Percentiles rank a stretch among this genome's conserved stretches.
Evolutionary conservation across 108 stramenopile genomes (phyloP).

Genomic region (Asterionellopsis glacialis): DNA sequence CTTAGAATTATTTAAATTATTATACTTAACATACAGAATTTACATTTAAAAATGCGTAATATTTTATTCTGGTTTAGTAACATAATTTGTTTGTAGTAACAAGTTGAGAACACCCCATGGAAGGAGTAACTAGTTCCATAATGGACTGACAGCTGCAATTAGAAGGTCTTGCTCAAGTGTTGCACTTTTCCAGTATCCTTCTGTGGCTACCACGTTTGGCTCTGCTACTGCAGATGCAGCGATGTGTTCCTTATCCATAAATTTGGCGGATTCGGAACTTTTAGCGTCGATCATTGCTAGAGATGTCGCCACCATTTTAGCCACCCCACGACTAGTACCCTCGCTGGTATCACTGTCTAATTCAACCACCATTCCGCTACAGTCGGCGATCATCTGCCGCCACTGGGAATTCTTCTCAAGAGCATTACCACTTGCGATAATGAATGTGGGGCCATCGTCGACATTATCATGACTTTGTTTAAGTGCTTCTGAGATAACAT

Average conservation of each 20-base stretch:
- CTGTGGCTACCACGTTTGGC: slow-evolving; percentile 1
- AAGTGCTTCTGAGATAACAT: slow-evolving; percentile 14
- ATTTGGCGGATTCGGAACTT: background rate
- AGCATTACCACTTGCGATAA: slow-evolving; percentile 70
- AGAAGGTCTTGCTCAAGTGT: slow-evolving; percentile 21
- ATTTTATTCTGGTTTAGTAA: background rate
- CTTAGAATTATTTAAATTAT: slow-evolving; percentile 3
- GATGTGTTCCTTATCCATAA: slow-evolving; percentile 8
- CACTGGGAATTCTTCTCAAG: slow-evolving; percentile 68
- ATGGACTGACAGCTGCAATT: slow-evolving; percentile 21
- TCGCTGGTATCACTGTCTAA: slow-evolving; percentile 60
- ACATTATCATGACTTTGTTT: background rate
- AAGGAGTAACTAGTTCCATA: background rate
- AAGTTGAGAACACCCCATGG: background rate
- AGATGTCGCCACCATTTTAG: slow-evolving; percentile 38
- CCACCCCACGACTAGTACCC: slow-evolving; percentile 73
- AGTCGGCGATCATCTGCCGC: slow-evolving; percentile 78
- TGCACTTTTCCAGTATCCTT: slow-evolving; percentile 14
- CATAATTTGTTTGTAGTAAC: background rate
- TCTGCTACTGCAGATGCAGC: slow-evolving; percentile 1
- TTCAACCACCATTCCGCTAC: slow-evolving; percentile 43
- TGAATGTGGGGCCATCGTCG: slow-evolving; percentile 16
- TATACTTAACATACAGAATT: slow-evolving; percentile 1
- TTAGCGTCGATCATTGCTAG: background rate
- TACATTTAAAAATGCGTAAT: background rate